Base-by-base conservation (phyloP, 2,329 filamentous ascomycete genomes). In the Colletotrichum musae region DNA sequence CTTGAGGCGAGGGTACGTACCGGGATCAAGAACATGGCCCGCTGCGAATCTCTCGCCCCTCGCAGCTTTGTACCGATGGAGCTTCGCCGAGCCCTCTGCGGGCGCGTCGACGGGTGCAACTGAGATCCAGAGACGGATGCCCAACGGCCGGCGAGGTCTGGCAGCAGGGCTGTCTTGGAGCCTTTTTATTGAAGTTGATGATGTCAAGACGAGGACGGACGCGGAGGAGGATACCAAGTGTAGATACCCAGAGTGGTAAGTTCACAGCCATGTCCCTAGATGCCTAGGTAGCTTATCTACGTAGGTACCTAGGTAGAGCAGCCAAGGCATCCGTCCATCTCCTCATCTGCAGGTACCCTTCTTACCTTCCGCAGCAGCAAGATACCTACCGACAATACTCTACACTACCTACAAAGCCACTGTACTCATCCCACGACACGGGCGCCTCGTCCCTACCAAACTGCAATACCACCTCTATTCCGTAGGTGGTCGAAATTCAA, bases 1-100 rank as follows among this genome's bases (percentile, higher is more conserved):
- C 62, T 69, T 60, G 21, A 68, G 61, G 65, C 54, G 24, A 24
- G 15, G 58, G 47, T 58, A 64, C 53, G 59, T 64, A 64, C 60
- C 45, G 28, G 39, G 39, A 28, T 18, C 41, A 39, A 12, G 43
- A 6, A 36, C 7, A 36, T 36, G 32, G 32, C 18, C 18, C 18
- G 18, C 32, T 36, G 32, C 32, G 32, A 9, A 36, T 36, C 32
- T 36, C 32, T 36, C 10, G 32, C 32, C 32, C 32, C 32, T 36
- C 32, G 32, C 32, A 12, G 32, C 32, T 9, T 36, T 36, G 32
- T 36, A 10, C 32, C 54, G 51, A 62, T 62, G 41, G 58, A 67
- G 64, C 51, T 21, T 50, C 58, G 43, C 58, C 58, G 52, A 39
- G 39, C 36, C 45, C 43, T 36, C 50, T 56, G 64, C 50, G 58